Percentiles rank a stretch among this genome's conserved stretches.
phyloP scores from a whole-genome alignment of 805 yeast genomes.

The Wickerhamiella nectarea region DNA sequence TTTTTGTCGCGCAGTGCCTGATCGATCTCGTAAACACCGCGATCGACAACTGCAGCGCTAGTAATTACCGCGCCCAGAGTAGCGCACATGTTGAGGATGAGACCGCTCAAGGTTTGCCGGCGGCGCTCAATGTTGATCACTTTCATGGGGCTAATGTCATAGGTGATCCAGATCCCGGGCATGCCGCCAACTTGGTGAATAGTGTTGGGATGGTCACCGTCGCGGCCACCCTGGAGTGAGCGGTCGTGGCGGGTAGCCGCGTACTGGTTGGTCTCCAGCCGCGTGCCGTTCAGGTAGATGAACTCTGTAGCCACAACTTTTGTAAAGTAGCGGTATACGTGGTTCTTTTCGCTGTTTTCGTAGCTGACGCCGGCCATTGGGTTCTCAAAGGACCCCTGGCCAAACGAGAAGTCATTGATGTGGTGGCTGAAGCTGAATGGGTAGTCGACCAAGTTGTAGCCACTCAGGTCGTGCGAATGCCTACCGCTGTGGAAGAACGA shows the following conservation, averaged over 20 bases:
- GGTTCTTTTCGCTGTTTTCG: conserved; percentile 37
- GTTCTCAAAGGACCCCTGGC: conserved; percentile 46
- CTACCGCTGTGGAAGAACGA: conserved; percentile 39
- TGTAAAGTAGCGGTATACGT: conserved; percentile 61
- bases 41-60: conserved; percentile 78
- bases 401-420: conserved; percentile 74
- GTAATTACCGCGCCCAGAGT: conserved; percentile 89
- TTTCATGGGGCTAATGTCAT: conserved; percentile 87
- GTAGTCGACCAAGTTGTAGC: conserved; percentile 41
- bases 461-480: conserved; percentile 77
- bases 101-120: conserved; percentile 18
- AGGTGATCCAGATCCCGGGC: conserved; percentile 77
- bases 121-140: conserved; percentile 69
- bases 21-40: conserved; percentile 81
- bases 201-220: conserved; percentile 82
- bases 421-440: conserved; percentile 64
- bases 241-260: conserved; percentile 80
- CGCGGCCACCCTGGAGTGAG: conserved; percentile 75
- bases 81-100: conserved; percentile 45
- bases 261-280: conserved; percentile 74
- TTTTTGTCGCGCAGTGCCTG: conserved; percentile 31
- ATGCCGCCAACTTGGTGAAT: conserved; percentile 60
- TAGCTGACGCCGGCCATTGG: conserved; percentile 50
- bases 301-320: conserved; percentile 85
- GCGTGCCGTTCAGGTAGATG: conserved; percentile 44